These are phyloP conservation scores for Fonsecaea pedrosoi DNA, from an alignment of 2,329 filamentous ascomycete genomes.

Conservation along the genomic window DNA sequence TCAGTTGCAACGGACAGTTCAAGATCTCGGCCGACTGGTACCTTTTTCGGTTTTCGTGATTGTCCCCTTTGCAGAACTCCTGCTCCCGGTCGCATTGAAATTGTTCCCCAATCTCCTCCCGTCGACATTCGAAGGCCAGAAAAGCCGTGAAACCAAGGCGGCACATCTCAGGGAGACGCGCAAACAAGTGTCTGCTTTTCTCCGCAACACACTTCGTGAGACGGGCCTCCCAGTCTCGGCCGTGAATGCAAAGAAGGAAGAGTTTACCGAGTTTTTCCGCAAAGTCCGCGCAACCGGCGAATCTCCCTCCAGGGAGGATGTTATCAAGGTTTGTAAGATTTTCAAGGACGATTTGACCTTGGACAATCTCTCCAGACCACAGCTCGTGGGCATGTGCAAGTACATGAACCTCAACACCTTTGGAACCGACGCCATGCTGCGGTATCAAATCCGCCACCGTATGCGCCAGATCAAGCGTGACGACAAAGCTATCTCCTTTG, in stretches of 20 bases:
- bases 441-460: constrained; percentile 93
- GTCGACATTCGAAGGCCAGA: constrained; percentile 93
- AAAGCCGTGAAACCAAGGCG: constrained; percentile 88
- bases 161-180: constrained; percentile 79
- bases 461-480: constrained; percentile 99
- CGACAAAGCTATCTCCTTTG: constrained; percentile 90
- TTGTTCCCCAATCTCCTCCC: constrained; percentile 97
- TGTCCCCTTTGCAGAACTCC: constrained; percentile 91
- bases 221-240: constrained; percentile 88
- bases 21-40: constrained; percentile 88
- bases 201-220: constrained; percentile 86
- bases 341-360: constrained; percentile 98
- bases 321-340: constrained; percentile 98
- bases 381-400: constrained; percentile 95
- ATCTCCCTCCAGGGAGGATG: constrained; percentile 82
- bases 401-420: constrained; percentile 99
- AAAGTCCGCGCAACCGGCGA: constrained; percentile 93
- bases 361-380: constrained; percentile 93
- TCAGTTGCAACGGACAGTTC: constrained; percentile 83
- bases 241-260: constrained; percentile 85
- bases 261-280: constrained; percentile 96
- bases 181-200: constrained; percentile 90
- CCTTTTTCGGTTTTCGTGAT: constrained; percentile 98
- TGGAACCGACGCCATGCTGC: constrained; percentile 95
- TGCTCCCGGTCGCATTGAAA: constrained; percentile 82